phyloP scores from a whole-genome alignment of 441 rosid genomes.

The Croton setiger region DNA sequence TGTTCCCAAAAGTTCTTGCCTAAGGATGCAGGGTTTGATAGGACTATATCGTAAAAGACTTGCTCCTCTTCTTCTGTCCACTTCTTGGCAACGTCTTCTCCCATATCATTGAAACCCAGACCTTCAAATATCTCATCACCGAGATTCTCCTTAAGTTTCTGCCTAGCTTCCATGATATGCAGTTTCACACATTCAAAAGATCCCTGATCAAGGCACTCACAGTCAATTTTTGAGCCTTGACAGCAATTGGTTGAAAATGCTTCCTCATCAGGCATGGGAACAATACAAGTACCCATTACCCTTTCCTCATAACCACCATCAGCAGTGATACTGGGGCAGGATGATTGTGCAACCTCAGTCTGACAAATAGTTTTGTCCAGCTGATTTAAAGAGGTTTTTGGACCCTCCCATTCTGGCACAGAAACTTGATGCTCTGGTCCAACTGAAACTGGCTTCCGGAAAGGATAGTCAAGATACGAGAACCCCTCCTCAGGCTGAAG shows the following conservation, averaged over 20 bases:
- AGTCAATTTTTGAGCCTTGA: slow-evolving; percentile 27
- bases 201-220: slow-evolving; percentile 36
- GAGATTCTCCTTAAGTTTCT: slow-evolving; percentile 33
- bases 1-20: slow-evolving; percentile 44
- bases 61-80: slow-evolving; percentile 46
- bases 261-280: slow-evolving; percentile 33
- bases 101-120: slow-evolving; percentile 46
- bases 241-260: slow-evolving; percentile 18
- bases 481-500: slow-evolving; percentile 31
- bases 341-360: slow-evolving; percentile 12
- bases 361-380: slow-evolving; percentile 15
- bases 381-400: slow-evolving; percentile 12
- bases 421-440: slow-evolving; percentile 64
- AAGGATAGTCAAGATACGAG: slow-evolving; percentile 33
- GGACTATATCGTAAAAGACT: slow-evolving; percentile 31
- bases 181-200: slow-evolving; percentile 41
- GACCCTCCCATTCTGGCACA: slow-evolving; percentile 46
- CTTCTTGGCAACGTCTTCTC: slow-evolving; percentile 42
- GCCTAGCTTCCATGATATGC: slow-evolving; percentile 40
- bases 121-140: slow-evolving; percentile 38
- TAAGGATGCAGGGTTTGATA: slow-evolving; percentile 34
- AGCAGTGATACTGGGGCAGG: slow-evolving; percentile 2
- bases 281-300: slow-evolving; percentile 35
- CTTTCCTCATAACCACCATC: slow-evolving; percentile 27
- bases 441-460: slow-evolving; percentile 46